These are phyloP conservation scores for Quercus variabilis DNA, from an alignment of 306 rosid species.

Conservation along the genomic window DNA sequence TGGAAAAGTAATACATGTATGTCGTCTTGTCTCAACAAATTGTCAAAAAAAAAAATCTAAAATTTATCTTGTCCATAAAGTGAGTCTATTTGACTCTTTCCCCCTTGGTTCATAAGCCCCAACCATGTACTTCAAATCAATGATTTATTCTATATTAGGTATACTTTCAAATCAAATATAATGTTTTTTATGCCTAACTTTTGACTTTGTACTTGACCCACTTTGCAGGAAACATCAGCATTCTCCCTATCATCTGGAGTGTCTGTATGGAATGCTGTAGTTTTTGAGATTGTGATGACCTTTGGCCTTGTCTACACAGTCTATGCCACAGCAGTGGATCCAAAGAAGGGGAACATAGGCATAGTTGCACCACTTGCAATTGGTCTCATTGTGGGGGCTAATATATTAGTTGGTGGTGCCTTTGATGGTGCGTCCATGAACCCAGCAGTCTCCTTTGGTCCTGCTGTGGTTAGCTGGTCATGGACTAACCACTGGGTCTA, in stretches of 20 bases:
- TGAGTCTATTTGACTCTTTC: too few relatives aligned
- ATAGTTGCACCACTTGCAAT: conserved; percentile 74
- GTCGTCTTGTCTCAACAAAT: too few relatives aligned
- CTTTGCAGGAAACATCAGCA: conserved; percentile 55
- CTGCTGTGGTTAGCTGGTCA: conserved; percentile 61
- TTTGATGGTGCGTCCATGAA: conserved; percentile 91
- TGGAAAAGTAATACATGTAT: too few relatives aligned
- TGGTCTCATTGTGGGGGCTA: conserved; percentile 79
- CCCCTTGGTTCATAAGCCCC: too few relatives aligned
- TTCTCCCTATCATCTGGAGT: conserved; percentile 58
- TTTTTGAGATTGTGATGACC: conserved; percentile 75
- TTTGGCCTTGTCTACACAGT: conserved; percentile 82
- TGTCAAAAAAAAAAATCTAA: too few relatives aligned
- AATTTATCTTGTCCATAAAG: too few relatives aligned
- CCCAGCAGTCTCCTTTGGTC: conserved; percentile 80
- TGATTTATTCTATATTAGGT: too few relatives aligned
- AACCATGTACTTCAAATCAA: too few relatives aligned
- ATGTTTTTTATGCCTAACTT: not conserved
- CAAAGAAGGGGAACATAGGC: conserved; percentile 66
- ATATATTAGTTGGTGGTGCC: conserved; percentile 79
- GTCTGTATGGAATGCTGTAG: conserved; percentile 53
- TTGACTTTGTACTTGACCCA: not conserved
- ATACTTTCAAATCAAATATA: not conserved
- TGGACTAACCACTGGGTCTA: conserved; percentile 80
- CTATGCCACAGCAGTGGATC: conserved; percentile 76